These are phyloP conservation scores for Rhodosporidiobolus odoratus DNA, from an alignment of 768 basidiomycete species.

Conservation along the genomic window DNA sequence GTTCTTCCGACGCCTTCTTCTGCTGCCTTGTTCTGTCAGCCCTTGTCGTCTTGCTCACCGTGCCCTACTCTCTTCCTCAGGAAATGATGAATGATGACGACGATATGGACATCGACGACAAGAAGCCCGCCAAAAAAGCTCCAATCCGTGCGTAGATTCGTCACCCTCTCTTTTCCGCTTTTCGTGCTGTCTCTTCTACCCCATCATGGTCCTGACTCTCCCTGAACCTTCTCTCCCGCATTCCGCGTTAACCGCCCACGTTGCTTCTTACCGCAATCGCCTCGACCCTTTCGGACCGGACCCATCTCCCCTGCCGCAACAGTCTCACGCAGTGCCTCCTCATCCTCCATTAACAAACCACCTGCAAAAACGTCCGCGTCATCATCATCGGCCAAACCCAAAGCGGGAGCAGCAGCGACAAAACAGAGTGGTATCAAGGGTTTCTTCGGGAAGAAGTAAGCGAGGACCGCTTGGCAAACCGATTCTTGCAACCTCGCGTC, in stretches of 20 bases:
- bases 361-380: neutral
- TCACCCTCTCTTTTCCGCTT: neutral
- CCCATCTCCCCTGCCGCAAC: too few relatives aligned
- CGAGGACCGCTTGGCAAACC: too few relatives aligned
- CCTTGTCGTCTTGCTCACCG: neutral
- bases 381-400: neutral
- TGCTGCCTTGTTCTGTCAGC: neutral
- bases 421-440: neutral
- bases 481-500: neutral
- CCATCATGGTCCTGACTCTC: neutral
- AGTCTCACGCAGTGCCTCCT: too few relatives aligned
- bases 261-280: too few relatives aligned
- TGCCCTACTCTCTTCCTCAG: neutral
- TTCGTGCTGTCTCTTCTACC: neutral
- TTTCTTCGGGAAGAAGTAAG: constrained; percentile 2
- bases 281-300: too few relatives aligned
- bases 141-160: constrained; percentile 7
- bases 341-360: neutral
- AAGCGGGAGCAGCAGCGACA: neutral
- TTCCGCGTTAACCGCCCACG: too few relatives aligned
- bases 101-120: constrained; percentile 20
- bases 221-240: neutral
- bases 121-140: neutral
- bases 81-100: constrained; percentile 19
- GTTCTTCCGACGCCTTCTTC: neutral